These are phyloP conservation scores for Malus fusca DNA, from an alignment of 306 rosid genomes.

Conservation along the genomic window DNA sequence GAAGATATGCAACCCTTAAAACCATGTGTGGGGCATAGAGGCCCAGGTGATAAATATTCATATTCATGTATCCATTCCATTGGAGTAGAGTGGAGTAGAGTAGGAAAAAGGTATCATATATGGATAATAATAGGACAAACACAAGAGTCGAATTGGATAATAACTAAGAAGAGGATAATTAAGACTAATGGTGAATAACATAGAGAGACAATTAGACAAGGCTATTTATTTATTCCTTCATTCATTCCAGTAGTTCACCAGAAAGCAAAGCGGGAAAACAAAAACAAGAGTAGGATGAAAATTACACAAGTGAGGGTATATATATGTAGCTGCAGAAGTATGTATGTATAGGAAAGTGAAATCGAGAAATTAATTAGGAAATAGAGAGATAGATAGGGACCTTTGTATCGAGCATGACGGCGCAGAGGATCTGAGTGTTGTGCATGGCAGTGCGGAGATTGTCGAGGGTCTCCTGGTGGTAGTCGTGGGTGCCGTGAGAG, in stretches of 20 bases:
- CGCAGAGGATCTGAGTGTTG: conserved; percentile 69
- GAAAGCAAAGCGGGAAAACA: background rate
- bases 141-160: background rate
- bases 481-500: conserved; percentile 86
- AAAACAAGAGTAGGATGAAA: too few species aligned
- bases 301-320: background rate
- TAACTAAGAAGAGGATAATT: background rate
- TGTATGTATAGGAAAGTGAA: background rate
- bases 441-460: conserved; percentile 83
- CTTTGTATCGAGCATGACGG: conserved; percentile 96
- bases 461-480: conserved; percentile 83
- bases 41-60: too few species aligned
- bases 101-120: too few species aligned
- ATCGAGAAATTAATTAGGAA: background rate
- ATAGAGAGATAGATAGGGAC: conserved; percentile 10
- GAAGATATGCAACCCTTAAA: background rate
- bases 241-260: background rate
- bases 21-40: background rate
- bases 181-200: background rate
- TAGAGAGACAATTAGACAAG: background rate
- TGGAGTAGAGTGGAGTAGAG: too few species aligned
- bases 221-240: background rate
- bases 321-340: background rate
- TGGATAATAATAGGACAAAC: background rate
- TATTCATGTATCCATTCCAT: too few species aligned